Evolutionary conservation across 1,284 basidiomycete genomes (phyloP), one percentile per base, ranked within the genome.

Genomic region (Leccinum pachyderme): DNA sequence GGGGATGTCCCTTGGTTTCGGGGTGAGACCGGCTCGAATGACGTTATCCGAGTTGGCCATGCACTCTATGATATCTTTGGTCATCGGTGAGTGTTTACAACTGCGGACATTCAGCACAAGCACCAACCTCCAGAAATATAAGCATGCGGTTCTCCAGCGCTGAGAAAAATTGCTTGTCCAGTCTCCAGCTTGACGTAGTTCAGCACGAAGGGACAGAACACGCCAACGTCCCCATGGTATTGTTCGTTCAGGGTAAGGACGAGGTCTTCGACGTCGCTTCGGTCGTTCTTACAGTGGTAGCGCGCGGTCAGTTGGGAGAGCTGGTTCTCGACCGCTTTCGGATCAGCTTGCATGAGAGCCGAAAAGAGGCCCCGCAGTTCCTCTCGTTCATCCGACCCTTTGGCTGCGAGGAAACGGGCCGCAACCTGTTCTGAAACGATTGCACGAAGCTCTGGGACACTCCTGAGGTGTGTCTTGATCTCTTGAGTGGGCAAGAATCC

Each of bases 11-110:
- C 96, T 86, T 24, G 92, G 81, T 74, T 99, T 99, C 11, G 97
- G 96, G 0, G 97, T 99, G 43, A 99, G 84, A 18, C 97, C 97
- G 2, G 97, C 97, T 47, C 97, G 91, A 55, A 99, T 97, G 69
- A 99, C 97, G 72, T 99, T 99, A 77, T 99, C 96, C 1, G 93
- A 96, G 53, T 94, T 95, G 27, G 95, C 95, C 95, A 97, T 98
- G 76, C 93, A 95, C 70, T 98, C 95, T 70, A 97, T 91, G 71
- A 95, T 95, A 70, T 98, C 95, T 18, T 18, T 96, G 67, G 51
- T 37, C 7, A 32, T 3, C n/a, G 45, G 51, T 66, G 22, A 68
- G 53, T 4, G 29, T n/a, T 43, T 46, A 48, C 6, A 4, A 18
- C 22, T 41, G 25, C 4, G 29, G 13, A 11, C 15, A 43, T 37